Conservation (phyloP, 1,139 yeast species). For the Yamadazyma aaseri region DNA sequence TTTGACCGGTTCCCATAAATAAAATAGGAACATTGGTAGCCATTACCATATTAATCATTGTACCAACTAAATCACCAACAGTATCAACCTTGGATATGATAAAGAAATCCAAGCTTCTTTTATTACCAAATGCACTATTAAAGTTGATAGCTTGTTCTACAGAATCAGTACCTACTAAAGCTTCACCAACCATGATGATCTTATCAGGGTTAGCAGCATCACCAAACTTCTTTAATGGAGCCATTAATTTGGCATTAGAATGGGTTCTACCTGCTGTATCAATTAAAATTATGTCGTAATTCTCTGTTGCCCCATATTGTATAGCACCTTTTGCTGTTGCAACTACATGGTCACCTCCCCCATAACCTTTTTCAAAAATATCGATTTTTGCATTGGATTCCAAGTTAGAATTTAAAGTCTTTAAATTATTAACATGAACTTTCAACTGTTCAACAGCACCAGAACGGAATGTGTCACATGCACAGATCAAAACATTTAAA, state of each 20-base stretch:
- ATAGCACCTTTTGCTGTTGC: constrained; percentile 95
- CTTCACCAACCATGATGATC: constrained; percentile 98
- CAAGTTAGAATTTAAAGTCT: constrained; percentile 40
- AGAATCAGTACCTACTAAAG: constrained; percentile 95
- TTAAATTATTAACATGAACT: constrained; percentile 85
- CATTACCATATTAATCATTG: constrained; percentile 97
- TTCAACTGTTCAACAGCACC: constrained; percentile 97
- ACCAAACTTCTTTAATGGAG: constrained; percentile 92
- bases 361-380: constrained; percentile 91
- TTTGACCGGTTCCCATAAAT: constrained; percentile 96
- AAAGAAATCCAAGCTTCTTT: constrained; percentile 81
- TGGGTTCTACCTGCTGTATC: constrained; percentile 99
- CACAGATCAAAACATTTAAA: constrained; percentile 84
- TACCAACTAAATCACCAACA: constrained; percentile 94
- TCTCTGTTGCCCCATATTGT: constrained; percentile 54
- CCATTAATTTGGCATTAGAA: constrained; percentile 92
- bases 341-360: constrained; percentile 91
- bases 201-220: constrained; percentile 94
- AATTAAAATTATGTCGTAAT: constrained; percentile 82
- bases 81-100: constrained; percentile 95
- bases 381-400: constrained; percentile 60
- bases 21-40: constrained; percentile 94
- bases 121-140: constrained; percentile 88
- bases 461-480: constrained; percentile 96
- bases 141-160: constrained; percentile 94